Base-by-base conservation (phyloP, 352 stramenopile genomes). In the Pythium chondricola region DNA sequence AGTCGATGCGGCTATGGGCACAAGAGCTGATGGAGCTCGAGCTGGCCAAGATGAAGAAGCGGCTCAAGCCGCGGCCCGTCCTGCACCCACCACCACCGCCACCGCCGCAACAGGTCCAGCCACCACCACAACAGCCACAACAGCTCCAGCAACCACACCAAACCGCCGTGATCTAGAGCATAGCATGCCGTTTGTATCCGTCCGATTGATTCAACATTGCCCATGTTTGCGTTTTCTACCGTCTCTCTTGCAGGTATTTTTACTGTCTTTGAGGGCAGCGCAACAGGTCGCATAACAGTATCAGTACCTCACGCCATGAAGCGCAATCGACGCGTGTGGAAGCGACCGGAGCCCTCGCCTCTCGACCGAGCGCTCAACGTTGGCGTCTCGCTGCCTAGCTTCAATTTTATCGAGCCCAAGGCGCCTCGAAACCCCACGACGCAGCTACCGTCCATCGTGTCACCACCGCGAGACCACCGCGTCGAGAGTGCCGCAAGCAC, bases 21-120 rank as follows among this genome's bases (percentile, higher is more conserved):
- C 73, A 89, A 41, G 78, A 89, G 41, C 58, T 89, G 8, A 70
- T 85, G 63, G 68, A 83, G 36, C 59, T 71, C 10, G 78, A 89
- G 49, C 44, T 89, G 14, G 58, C 61, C 13, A 78, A 81, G 32
- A 70, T 89, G 38, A 89, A 89, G 56, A 82, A 74, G 49, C 73
- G 71, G 0, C 66, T 87, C 31, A 87, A 87, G 47, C 26, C 44
- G 24, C 43, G 71, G 0, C 41, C 43, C 13, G 14, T 11, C 16
- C 33, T 14, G 14, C 48, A 45, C 16, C 7, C 21, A 2, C 51
- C 37, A 6, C 27, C 21, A n/a, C 36, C 31, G 30, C 41, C 22
- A 21, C 40, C 21, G 7, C 36, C 21, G 47, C 47, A 46, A 31
- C 38, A 30, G 27, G 27, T 36, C 8, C 47, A 46, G 27, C 26